Base-by-base conservation (phyloP, 805 yeast species). In the Candida sithepensis region DNA sequence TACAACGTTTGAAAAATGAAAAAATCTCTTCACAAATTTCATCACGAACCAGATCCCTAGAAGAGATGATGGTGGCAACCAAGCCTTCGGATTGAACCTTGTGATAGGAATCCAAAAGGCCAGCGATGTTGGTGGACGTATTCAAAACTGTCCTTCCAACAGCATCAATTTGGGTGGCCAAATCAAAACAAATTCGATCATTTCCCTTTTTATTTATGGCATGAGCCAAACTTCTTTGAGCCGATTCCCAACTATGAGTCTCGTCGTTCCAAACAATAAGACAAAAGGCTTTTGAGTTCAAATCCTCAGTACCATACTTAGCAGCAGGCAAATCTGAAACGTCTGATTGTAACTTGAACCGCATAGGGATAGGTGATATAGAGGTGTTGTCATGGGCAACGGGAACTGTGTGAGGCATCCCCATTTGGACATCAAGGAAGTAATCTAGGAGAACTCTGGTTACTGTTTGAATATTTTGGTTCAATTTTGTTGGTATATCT, bases 201-300 rank as follows among this genome's bases (percentile, higher is more conserved):
- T 12, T 18, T 2, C 7, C 7, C 12, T 16, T 13, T 9, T 7
- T 30, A 7, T 14, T 32, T 14, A 54, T 39, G 3, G 60, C 60
- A 20, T 47, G 22, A 4, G 54, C 43, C 9, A 64, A 39, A 10
- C 62, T 54, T 2, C 39, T 43, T 21, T 49, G 44, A 4, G 69
- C 63, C 12, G 52, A 44, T 2, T 73, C 69, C 53, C 74, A 78
- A 55, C 79, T 77, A 57, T 87, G 94, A 53, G 71, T 73, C 57
- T 87, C 94, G 59, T 87, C 95, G 61, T 87, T 87, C 85, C 91
- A 87, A n/a, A 85, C 69, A 20, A 83, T 59, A 28, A 85, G 68
- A 38, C 70, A 65, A 68, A 76, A 82, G 13, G 69, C 50, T 7
- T 53, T 42, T 2, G 71, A 49, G 54, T 74, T 72, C 8, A 19